These are phyloP conservation scores for Tubosaeta sp. DNA, from an alignment of 768 basidiomycete genomes.

Conservation along the genomic window DNA sequence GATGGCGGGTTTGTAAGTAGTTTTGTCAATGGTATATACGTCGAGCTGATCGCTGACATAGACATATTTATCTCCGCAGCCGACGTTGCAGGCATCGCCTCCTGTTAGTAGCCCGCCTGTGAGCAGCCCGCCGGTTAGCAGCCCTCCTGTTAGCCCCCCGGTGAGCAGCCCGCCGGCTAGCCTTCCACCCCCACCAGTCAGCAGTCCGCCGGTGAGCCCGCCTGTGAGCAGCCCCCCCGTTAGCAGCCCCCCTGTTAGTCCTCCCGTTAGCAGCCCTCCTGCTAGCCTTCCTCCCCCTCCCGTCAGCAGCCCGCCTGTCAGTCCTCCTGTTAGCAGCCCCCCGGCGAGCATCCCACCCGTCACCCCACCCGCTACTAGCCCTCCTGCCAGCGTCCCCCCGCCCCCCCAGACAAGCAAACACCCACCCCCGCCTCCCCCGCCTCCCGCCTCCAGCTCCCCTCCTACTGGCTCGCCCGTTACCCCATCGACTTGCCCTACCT, in stretches of 20 bases:
- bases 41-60: neutral
- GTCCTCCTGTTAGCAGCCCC: neutral
- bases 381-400: neutral
- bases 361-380: neutral
- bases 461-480: too few species aligned
- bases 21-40: neutral
- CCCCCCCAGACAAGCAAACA: too few species aligned
- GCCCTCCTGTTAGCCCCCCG: neutral
- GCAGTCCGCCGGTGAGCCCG: neutral
- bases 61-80: neutral
- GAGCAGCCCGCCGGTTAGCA: neutral
- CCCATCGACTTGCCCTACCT: too few species aligned
- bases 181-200: neutral
- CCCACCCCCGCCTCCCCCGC: too few species aligned
- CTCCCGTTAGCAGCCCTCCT: neutral
- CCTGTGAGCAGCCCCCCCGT: neutral
- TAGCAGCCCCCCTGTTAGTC: neutral
- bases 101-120: neutral
- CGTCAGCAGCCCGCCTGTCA: too few species aligned
- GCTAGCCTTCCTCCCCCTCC: neutral
- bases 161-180: neutral
- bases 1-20: slow-evolving; percentile 14
- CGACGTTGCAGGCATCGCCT: neutral
- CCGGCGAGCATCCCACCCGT: too few species aligned
- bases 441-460: too few species aligned